These are phyloP conservation scores for Annulohypoxylon truncatum DNA, from an alignment of 2,329 filamentous ascomycete genomes.

Conservation along the genomic window DNA sequence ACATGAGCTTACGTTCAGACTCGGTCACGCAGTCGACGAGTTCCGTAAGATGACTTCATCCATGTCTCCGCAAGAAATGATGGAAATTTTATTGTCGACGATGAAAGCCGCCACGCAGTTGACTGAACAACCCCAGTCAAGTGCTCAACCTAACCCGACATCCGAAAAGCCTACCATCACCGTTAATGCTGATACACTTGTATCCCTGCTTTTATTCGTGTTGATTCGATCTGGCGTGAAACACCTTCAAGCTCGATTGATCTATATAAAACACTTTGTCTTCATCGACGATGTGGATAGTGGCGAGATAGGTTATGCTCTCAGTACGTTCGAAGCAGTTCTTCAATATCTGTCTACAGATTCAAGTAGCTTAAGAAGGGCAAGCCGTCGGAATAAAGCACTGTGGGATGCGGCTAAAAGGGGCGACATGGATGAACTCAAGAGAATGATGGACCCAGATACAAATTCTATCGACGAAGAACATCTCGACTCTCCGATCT, in stretches of 20 bases:
- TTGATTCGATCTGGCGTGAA: conserved; percentile 91
- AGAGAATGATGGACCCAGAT: conserved; percentile 81
- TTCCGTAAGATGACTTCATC: conserved; percentile 87
- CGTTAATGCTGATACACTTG: conserved; percentile 87
- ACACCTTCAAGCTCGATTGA: conserved; percentile 85
- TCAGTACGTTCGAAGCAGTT: conserved; percentile 96
- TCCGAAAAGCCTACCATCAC: conserved; percentile 69
- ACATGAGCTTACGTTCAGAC: conserved; percentile 79
- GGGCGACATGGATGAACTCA: conserved; percentile 81
- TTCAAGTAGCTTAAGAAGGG: conserved; percentile 82
- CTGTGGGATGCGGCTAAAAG: conserved; percentile 87
- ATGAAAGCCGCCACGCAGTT: conserved; percentile 84
- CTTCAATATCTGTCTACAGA: conserved; percentile 87
- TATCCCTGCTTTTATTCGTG: conserved; percentile 89
- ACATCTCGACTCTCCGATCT: conserved; percentile 51
- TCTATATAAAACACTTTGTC: conserved; percentile 98
- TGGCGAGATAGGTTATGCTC: conserved; percentile 93
- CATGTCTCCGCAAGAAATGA: conserved; percentile 88
- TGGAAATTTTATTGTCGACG: conserved; percentile 81
- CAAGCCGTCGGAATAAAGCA: conserved; percentile 85
- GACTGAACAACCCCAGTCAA: conserved; percentile 61
- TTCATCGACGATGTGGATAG: conserved; percentile 98
- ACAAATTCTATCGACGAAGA: conserved; percentile 60
- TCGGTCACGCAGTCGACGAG: conserved; percentile 84
- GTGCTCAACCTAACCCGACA: conserved; percentile 50